Base-by-base conservation (phyloP, 192 early-diverging fungal genomes). In the Rhizoclosmatium globosum region DNA sequence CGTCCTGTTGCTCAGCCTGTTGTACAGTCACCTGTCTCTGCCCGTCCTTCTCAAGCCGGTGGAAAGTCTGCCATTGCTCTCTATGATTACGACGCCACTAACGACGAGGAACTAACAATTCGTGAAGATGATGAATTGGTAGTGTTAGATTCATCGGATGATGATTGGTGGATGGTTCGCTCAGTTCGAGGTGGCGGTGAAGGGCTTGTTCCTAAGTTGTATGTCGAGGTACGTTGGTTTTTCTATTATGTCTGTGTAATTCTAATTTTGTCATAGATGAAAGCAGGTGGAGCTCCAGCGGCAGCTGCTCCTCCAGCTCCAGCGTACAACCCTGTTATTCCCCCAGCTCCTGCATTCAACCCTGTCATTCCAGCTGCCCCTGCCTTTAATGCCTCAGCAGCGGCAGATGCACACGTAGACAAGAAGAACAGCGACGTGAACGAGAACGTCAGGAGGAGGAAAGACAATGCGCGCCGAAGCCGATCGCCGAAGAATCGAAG, bases 151-250 rank as follows among this genome's bases (percentile, higher is more conserved):
- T 91, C 91, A 79, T 90, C 92, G 61, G 97, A 97, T 89, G 88
- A 92, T 15, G 95, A 97, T 78, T 99, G 98, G 98, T 94, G 92
- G 87, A 88, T 88, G 65, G 96, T 95, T 6, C 90, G 94, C 67
- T 82, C 92, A 65, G 94, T 96, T 78, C 87, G 81, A 1, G 68
- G 84, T 31, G 65, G 80, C n/a, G 86, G 85, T 3, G 87, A 94
- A 77, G 98, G 98, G 19, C 84, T 98, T 44, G 93, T 98, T 42
- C 98, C 98, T 13, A 91, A 89, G 58, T 93, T 92, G 70, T 98
- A 99, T 88, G 91, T 98, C n/a, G 92, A 96, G 75, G 82, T 90
- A 56, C 64, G 68, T 38, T 50, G 9, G 56, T 57, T 38, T 6
- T 85, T n/a, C 9, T 57, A 13, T 57, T 13, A 13, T 57, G n/a